Conservation (phyloP, 768 basidiomycete species). For the Tulasnella sp. region DNA sequence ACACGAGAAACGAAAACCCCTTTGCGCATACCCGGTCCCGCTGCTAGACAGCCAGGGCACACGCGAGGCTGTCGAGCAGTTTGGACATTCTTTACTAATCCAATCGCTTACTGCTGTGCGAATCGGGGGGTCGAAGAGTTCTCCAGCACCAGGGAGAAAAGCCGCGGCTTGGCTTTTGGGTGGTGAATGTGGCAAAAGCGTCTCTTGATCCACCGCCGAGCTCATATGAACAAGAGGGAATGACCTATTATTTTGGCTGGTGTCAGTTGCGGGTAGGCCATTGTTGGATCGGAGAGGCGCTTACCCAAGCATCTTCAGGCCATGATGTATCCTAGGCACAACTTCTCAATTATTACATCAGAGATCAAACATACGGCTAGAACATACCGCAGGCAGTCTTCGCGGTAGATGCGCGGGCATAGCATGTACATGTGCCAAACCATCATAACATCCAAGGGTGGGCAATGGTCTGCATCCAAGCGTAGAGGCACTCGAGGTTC, state of each 20-base stretch:
- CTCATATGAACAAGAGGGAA: conserved; percentile 14
- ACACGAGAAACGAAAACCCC: not conserved
- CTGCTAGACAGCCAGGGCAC: not conserved
- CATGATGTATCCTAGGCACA: too few species aligned
- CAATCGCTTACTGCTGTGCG: not conserved
- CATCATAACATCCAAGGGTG: conserved; percentile 19
- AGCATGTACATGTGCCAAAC: conserved; percentile 22
- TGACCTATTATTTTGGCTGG: not conserved
- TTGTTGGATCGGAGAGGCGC: not conserved
- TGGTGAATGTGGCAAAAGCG: conserved; percentile 11
- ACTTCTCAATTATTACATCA: too few species aligned
- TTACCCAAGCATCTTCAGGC: not conserved
- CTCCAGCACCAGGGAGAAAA: not conserved
- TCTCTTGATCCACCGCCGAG: conserved; percentile 1
- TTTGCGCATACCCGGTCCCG: not conserved
- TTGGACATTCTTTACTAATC: not conserved
- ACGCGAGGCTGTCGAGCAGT: not conserved
- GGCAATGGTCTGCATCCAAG: not conserved
- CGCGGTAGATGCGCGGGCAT: not conserved
- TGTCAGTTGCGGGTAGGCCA: not conserved
- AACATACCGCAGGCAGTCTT: not conserved
- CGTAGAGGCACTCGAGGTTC: not conserved
- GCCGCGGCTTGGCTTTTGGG: not conserved
- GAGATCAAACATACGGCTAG: not conserved
- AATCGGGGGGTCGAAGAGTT: conserved; percentile 12